Evolutionary conservation across 768 basidiomycete genomes (phyloP).

Genomic region (Tylopilus cervinicoccineus): DNA sequence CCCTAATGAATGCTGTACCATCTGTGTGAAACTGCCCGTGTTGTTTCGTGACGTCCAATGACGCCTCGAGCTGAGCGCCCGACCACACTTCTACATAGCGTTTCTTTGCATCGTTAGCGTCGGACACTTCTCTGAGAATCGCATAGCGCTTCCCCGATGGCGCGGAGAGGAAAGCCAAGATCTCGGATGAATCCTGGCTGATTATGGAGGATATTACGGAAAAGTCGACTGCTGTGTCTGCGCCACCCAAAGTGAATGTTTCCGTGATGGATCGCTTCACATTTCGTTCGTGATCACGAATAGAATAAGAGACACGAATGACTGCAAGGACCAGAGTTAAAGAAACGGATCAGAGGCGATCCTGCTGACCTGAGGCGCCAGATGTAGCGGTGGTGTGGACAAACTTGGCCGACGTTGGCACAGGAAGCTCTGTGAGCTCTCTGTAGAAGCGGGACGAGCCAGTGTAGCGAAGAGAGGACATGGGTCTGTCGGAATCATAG

Average conservation of each 20-base stretch:
- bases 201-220: constrained; percentile 11
- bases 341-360: not conserved
- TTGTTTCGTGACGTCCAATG: constrained; percentile 51
- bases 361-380: constrained; percentile 13
- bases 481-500: not conserved
- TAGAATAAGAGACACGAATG: constrained; percentile 42
- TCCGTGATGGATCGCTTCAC: constrained; percentile 42
- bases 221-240: constrained; percentile 10
- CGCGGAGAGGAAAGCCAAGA: constrained; percentile 41
- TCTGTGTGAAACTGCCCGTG: constrained; percentile 63
- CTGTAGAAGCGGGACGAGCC: constrained; percentile 29
- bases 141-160: constrained; percentile 40
- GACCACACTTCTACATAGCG: constrained; percentile 62
- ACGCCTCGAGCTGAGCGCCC: constrained; percentile 39
- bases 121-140: constrained; percentile 38
- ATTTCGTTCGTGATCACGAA: constrained; percentile 50
- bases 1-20: constrained; percentile 33
- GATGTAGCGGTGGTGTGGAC: constrained; percentile 11
- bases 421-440: constrained; percentile 39
- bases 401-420: constrained; percentile 36
- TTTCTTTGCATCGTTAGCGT: constrained; percentile 31
- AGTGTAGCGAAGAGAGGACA: constrained; percentile 19
- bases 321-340: constrained; percentile 20
- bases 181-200: constrained; percentile 29
- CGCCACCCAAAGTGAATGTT: constrained; percentile 29